Conservation (phyloP, 75 land plant genomes). For the Cupressus sempervirens region DNA sequence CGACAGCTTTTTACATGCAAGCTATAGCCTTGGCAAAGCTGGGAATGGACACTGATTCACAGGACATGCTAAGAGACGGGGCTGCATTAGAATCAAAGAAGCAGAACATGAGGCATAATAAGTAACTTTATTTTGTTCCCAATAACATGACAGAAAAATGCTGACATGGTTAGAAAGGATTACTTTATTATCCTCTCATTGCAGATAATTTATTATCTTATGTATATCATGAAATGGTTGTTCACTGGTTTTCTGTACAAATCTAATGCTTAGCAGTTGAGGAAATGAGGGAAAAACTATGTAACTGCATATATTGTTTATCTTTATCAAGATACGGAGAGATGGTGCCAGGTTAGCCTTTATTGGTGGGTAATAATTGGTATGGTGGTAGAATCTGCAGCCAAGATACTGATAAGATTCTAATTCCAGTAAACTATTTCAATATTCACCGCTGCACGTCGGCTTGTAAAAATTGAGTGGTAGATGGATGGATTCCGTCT, state of each 20-base stretch:
- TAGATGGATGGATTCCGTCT: constrained; percentile 6
- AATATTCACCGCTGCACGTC: constrained; percentile 8
- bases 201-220: constrained; percentile 1
- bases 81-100: constrained; percentile 69
- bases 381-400: constrained; percentile 5
- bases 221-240: constrained; percentile 8
- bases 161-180: neutral
- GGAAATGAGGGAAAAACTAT: neutral
- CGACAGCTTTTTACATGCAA: constrained; percentile 92
- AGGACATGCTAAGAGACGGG: constrained; percentile 94
- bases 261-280: neutral
- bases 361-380: constrained; percentile 14
- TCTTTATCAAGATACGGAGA: neutral
- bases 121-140: neutral
- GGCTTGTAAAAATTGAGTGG: constrained; percentile 13
- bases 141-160: neutral
- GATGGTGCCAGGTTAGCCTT: neutral
- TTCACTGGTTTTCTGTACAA: constrained; percentile 9
- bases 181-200: neutral
- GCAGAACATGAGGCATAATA: constrained; percentile 51
- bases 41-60: constrained; percentile 89
- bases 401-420: constrained; percentile 6
- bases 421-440: neutral
- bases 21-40: constrained; percentile 90
- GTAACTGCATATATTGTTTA: neutral